Evolutionary conservation across 148 eudicot genomes (phyloP).

Genomic region (Fagopyrum homotropicum): DNA sequence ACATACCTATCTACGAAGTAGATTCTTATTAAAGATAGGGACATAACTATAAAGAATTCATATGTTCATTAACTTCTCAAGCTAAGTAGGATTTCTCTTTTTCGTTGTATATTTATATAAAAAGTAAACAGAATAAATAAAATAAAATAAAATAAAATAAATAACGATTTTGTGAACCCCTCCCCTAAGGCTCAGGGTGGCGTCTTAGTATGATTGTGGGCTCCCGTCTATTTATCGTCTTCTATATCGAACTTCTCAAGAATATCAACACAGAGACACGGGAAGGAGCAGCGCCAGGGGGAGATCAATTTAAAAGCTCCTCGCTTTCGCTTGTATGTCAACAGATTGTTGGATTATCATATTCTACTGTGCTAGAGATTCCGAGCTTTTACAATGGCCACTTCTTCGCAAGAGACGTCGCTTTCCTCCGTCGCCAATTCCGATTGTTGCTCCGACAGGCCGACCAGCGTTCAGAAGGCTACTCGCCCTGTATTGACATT

Average conservation of each 20-base stretch:
- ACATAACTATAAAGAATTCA: too few relatives aligned
- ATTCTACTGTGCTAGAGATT: conserved; percentile 38
- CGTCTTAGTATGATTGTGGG: neutral
- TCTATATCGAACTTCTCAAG: neutral
- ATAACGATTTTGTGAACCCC: neutral
- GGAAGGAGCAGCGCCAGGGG: neutral
- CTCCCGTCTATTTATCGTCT: neutral
- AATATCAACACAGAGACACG: neutral
- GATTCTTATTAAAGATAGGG: too few relatives aligned
- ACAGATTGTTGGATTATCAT: conserved; percentile 30
- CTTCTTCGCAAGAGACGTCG: conserved; percentile 61
- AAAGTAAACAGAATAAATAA: neutral
- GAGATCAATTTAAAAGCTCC: neutral
- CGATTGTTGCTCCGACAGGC: conserved; percentile 22
- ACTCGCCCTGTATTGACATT: conserved; percentile 24
- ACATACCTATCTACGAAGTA: too few relatives aligned
- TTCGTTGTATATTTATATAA: too few relatives aligned
- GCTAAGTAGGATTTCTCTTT: too few relatives aligned
- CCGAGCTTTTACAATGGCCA: conserved; percentile 65
- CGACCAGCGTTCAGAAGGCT: conserved; percentile 17
- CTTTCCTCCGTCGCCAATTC: conserved; percentile 21
- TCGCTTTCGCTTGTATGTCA: conserved; percentile 45
- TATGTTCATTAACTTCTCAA: too few relatives aligned
- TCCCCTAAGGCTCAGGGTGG: neutral
- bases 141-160: neutral